phyloP scores from a whole-genome alignment of 106 monocot species.

The Gastrodia elata region DNA sequence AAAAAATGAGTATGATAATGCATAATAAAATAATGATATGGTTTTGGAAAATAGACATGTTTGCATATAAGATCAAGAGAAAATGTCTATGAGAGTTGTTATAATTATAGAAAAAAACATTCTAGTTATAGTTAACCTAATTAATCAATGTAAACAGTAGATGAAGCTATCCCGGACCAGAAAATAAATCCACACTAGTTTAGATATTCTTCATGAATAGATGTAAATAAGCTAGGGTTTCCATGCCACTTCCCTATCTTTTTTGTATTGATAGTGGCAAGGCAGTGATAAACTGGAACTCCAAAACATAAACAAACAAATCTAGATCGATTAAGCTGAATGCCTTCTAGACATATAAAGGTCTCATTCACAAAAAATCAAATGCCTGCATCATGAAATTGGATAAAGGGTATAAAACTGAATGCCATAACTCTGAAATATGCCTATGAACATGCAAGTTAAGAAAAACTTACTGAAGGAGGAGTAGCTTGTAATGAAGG shows the following conservation, averaged over 20 bases:
- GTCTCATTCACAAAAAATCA: not conserved
- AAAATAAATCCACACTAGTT: not conserved
- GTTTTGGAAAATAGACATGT: no score
- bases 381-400: not conserved
- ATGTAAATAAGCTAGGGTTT: not conserved
- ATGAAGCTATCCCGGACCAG: not conserved
- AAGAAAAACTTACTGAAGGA: slow-evolving; percentile 43
- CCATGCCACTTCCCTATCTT: not conserved
- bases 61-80: no score
- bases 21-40: no score
- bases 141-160: not conserved
- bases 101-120: not conserved
- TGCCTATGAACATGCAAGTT: not conserved
- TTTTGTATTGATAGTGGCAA: not conserved
- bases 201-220: not conserved
- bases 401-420: not conserved
- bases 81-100: not conserved
- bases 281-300: not conserved
- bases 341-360: not conserved
- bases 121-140: not conserved
- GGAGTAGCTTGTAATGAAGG: slow-evolving; percentile 62
- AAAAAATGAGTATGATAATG: no score
- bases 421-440: not conserved
- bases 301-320: not conserved
- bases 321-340: not conserved